Evolutionary conservation across 805 yeast genomes (phyloP), one percentile per base, ranked within the genome.

Genomic region (Candida montana): DNA sequence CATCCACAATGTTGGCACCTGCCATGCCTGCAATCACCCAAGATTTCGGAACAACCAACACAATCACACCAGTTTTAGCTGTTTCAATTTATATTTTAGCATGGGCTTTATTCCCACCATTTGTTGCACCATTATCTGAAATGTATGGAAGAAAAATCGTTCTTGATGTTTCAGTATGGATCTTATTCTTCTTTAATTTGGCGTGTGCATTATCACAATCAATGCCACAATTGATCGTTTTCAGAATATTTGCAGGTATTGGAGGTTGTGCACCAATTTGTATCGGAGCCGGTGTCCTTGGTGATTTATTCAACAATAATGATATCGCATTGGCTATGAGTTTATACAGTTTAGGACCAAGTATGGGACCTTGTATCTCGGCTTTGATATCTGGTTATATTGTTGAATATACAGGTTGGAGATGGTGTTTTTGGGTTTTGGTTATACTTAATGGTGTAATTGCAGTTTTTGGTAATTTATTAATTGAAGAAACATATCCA

Each of bases 231-330:
- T 63, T 82, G 65, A 64, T 77, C 50, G 70, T 79, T 12, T 76
- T 73, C 45, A 65, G 89, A 35, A 74, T 81, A 38, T 54, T 81
- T 2, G 82, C 83, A 2, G 89, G 89, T 3, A 57, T 74, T n/a
- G 77, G 79, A 39, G 85, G 83, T 7, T 73, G 81, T 40, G 80
- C 84, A 0, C 82, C 88, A 2, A 62, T 81, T 29, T 77, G 80
- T 35, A 80, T 80, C 8, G 86, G 85, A 19, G 84, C 85, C 1
- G 88, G 87, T 17, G 73, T 77, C 7, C 61, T 82, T 32, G 78
- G 83, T 16, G 89, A 82, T 53, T 53, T 81, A 46, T 81, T 69
- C 53, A 65, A 65, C 39, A 75, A 72, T 45, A 55, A 64, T 35
- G 67, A 72, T 27, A 67, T 87, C 39, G 76, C 74, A 38, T 55